Conservation (phyloP, 495 filamentous ascomycete species). For the Trichoderma orchidacearum region DNA sequence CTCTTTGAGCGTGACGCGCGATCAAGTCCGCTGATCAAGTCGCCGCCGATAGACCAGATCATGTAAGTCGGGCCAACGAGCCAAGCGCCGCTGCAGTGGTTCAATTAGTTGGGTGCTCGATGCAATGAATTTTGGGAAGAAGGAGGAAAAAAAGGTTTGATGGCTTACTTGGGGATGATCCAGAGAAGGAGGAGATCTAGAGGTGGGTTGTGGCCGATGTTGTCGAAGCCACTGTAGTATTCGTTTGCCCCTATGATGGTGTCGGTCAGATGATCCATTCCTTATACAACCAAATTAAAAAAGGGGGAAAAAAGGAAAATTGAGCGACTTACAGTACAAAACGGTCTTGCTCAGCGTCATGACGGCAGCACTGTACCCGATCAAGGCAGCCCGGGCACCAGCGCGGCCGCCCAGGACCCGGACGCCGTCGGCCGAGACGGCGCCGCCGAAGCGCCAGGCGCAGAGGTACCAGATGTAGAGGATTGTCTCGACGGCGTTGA, state of each 20-base stretch:
- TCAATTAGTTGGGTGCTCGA: not conserved
- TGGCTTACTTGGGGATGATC: conserved; percentile 72
- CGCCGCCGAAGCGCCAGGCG: conserved; percentile 34
- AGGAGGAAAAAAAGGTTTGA: not conserved
- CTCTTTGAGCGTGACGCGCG: conserved; percentile 21
- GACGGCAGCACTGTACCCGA: conserved; percentile 53
- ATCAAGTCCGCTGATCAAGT: conserved; percentile 57
- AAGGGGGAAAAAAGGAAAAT: conserved; percentile 6
- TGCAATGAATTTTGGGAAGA: not conserved
- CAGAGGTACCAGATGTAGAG: conserved; percentile 57
- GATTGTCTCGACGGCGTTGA: conserved; percentile 64
- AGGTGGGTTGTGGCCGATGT: conserved; percentile 62
- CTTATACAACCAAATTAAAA: not conserved
- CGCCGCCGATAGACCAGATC: conserved; percentile 51
- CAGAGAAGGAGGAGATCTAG: conserved; percentile 48
- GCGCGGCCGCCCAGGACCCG: conserved; percentile 30
- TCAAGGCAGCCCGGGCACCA: conserved; percentile 50
- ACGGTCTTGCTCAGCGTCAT: conserved; percentile 85
- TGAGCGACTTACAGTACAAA: conserved; percentile 54
- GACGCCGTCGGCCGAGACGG: conserved; percentile 22
- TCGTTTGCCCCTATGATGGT: conserved; percentile 67
- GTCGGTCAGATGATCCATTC: conserved; percentile 2
- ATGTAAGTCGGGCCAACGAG: conserved; percentile 59
- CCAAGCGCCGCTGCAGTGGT: conserved; percentile 56
- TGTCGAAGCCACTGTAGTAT: conserved; percentile 58